Evolutionary conservation across 495 filamentous ascomycete genomes (phyloP), one percentile per base, ranked within the genome.

Genomic region (Talaromyces nanjingensis): DNA sequence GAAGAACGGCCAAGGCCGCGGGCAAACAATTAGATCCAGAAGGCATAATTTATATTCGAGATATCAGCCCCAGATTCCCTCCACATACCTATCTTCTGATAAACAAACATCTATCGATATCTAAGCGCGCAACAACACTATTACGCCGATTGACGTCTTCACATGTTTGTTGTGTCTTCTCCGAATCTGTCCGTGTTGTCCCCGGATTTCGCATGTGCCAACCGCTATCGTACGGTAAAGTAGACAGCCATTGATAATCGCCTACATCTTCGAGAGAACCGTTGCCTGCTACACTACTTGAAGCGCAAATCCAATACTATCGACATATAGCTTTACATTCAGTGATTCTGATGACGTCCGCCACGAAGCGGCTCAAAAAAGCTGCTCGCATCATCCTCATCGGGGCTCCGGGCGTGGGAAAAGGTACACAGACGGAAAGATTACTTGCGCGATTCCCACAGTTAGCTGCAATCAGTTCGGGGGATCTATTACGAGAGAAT

Each of bases 301-400:
- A n/a, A 42, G 37, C 37, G 14, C 14, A 16, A 42, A 4, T 9
- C 14, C 4, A 42, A 1, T 16, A 16, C 2, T 16, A 16, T 16
- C 37, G 14, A 2, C 37, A 42, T 42, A 16, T 42, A 16, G 14
- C 14, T 16, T 16, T 42, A 16, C 14, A 1, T 42, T 59, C 8
- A 5, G 25, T 6, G 9, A 34, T 25, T 42, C 34, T 39, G 11
- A 74, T 73, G 71, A 65, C 69, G 31, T 52, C 60, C 62, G 62
- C 73, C 31, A 72, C 72, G 4, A 76, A 70, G 66, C 74, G 85
- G 76, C 87, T 96, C 69, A 84, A 84, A 63, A 86, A 83, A 73
- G 93, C 94, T 42, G 94, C 96, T 18, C 89, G 94, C 34, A 87
- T 98, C 60, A 98, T 98, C 72, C 85, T 98, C 62, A 85, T 98